Base-by-base conservation (phyloP, 2,329 filamentous ascomycete genomes). In the Hortaea sp. region DNA sequence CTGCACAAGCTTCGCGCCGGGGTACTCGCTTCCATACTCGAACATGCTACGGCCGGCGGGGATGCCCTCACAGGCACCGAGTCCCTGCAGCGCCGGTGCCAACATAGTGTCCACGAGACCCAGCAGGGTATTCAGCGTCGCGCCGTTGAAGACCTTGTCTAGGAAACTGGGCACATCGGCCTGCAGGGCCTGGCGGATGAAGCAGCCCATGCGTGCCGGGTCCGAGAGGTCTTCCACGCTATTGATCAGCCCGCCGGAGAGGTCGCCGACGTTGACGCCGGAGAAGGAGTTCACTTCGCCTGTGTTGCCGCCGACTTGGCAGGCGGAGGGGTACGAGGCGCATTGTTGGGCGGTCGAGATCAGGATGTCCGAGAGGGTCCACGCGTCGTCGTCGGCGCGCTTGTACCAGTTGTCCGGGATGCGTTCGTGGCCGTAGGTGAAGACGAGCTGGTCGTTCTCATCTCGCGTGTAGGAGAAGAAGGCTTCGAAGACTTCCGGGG, bases 391-490 rank as follows among this genome's bases (percentile, higher is more conserved):
- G 40, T 51, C 35, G 13, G 49, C 47, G 28, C 57, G 55, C 34
- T 49, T 48, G 47, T 59, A 59, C 55, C 55, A 59, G 49, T 58
- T 59, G 29, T 54, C 47, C 13, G 54, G 54, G 20, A 57, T 56
- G 11, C 50, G 46, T 49, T 58, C 55, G 35, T 50, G 45, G 42
- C 54, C 56, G 39, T 52, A 52, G 12, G 49, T 57, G 41, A 46
- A 56, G 9, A 48, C 31, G 10, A 57, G 49, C 27, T 48, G 32
- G 32, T 35, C 39, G 47, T 42, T 42, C 40, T 53, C 51, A 35
- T 53, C 53, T n/a, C 50, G 46, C 31, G 51, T 53, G 53, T 58
- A 58, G 7, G 51, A 50, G 43, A 56, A 58, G 38, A 49, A 51
- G 9, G 45, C 31, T 53, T 50, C 49, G 43, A 56, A 57, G 27